Conservation (phyloP, 2,329 filamentous ascomycete genomes). For the Fusarium verticillioides region DNA sequence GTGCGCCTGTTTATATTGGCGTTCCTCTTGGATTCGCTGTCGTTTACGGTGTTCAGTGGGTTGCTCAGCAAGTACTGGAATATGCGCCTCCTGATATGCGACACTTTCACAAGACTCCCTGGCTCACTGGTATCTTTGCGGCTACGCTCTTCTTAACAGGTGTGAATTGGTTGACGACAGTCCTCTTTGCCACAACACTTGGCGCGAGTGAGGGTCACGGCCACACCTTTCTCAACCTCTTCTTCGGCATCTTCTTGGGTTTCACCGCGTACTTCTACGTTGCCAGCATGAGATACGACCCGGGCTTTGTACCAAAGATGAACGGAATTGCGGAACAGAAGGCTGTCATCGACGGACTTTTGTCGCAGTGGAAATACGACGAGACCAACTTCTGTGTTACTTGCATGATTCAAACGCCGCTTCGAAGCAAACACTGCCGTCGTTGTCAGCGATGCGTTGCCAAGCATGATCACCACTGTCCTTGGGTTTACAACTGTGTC, state of each 20-base stretch:
- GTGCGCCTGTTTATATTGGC: constrained; percentile 78
- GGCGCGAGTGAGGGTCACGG: constrained; percentile 43
- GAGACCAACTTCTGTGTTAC: constrained; percentile 92
- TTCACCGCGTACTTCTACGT: constrained; percentile 88
- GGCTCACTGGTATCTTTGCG: constrained; percentile 92
- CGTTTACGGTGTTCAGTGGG: constrained; percentile 79
- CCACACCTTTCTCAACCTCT: constrained; percentile 80
- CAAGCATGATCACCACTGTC: constrained; percentile 97
- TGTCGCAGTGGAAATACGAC: constrained; percentile 89
- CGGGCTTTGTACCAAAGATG: constrained; percentile 91
- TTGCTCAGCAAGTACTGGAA: constrained; percentile 79
- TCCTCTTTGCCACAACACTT: constrained; percentile 53
- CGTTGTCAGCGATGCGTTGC: constrained; percentile 92
- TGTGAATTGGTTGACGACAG: constrained; percentile 76
- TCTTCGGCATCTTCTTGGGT: constrained; percentile 72
- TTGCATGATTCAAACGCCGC: constrained; percentile 92
- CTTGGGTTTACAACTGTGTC: constrained; percentile 97
- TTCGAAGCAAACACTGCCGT: constrained; percentile 96
- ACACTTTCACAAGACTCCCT: constrained; percentile 92
- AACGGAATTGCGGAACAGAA: constrained; percentile 91
- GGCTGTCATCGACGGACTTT: constrained; percentile 85
- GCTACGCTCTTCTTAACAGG: constrained; percentile 85
- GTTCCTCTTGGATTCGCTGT: constrained; percentile 76
- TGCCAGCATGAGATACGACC: constrained; percentile 86
- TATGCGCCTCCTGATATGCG: constrained; percentile 91